A percentile compares a stretch with the other conserved stretches of the same genome.
phyloP scores from a whole-genome alignment of 805 yeast genomes.

The Gaillardinia entomophila region DNA sequence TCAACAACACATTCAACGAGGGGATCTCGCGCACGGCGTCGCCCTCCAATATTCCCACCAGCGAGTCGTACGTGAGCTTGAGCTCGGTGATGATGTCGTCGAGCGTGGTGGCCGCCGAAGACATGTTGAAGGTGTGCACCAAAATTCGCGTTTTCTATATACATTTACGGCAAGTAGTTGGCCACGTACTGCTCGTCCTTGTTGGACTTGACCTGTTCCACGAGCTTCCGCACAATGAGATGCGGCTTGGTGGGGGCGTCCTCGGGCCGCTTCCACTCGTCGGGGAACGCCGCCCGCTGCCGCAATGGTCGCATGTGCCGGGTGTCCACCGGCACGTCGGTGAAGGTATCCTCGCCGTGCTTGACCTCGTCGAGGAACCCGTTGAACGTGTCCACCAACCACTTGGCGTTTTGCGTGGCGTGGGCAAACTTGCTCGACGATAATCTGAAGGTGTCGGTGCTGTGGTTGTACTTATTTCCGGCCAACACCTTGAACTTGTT shows the following conservation, averaged over 20 bases:
- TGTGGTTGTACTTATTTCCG: constrained; percentile 68
- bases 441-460: constrained; percentile 55
- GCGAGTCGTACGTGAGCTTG: constrained; percentile 50
- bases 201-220: constrained; percentile 23
- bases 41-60: constrained; percentile 58
- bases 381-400: constrained; percentile 58
- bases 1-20: constrained; percentile 37
- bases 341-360: constrained; percentile 56
- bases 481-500: constrained; percentile 79
- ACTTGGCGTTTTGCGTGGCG: constrained; percentile 82
- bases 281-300: constrained; percentile 58
- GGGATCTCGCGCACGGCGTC: constrained; percentile 40
- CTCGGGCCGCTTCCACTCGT: constrained; percentile 64
- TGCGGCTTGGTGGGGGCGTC: constrained; percentile 54
- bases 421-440: constrained; percentile 62
- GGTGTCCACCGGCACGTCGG: constrained; percentile 76
- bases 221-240: constrained; percentile 26
- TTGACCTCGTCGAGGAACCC: constrained; percentile 61
- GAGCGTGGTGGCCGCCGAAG: constrained; percentile 37
- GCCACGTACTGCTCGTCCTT: constrained; percentile 28
- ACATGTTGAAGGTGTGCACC: neutral
- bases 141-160: constrained; percentile 2
- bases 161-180: constrained; percentile 16
- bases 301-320: constrained; percentile 52
- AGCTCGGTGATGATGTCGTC: constrained; percentile 49